Conservation (phyloP, 2,329 filamentous ascomycete genomes). For the Fusarium irregulare region DNA sequence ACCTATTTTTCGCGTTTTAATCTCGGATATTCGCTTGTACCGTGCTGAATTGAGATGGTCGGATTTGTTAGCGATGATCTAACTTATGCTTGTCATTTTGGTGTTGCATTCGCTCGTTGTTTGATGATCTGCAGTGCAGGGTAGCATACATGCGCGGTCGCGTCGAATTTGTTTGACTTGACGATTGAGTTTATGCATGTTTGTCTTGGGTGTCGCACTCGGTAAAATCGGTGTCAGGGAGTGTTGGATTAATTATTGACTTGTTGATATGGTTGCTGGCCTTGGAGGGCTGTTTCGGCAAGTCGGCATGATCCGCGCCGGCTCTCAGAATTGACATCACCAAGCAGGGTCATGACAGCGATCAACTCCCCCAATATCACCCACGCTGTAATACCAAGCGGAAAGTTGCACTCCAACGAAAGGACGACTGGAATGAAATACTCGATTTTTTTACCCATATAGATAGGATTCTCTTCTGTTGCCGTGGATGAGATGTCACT, state of each 20-base stretch:
- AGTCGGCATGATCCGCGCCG: not conserved
- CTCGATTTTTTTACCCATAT: too few relatives aligned
- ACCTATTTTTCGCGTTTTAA: not conserved
- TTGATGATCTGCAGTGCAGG: not conserved
- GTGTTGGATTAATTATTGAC: not conserved
- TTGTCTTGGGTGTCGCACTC: not conserved
- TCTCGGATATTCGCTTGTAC: not conserved
- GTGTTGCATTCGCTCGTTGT: not conserved
- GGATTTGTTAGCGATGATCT: not conserved
- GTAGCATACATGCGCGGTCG: not conserved
- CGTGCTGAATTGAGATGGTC: not conserved
- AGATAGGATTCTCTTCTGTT: too few relatives aligned
- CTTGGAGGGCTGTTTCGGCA: not conserved
- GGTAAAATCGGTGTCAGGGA: not conserved
- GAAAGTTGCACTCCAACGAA: fast-evolving
- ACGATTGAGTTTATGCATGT: not conserved
- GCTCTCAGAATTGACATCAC: too few relatives aligned
- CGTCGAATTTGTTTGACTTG: too few relatives aligned
- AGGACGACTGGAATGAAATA: too few relatives aligned
- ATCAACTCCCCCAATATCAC: too few relatives aligned
- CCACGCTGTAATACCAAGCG: too few relatives aligned
- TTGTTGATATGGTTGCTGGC: fast-evolving
- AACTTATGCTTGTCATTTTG: not conserved
- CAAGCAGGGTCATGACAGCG: too few relatives aligned
- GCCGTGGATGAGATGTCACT: fast-evolving